Evolutionary conservation across 78 protist genomes (phyloP).

Genomic region (Cavenderia fasciculata): DNA sequence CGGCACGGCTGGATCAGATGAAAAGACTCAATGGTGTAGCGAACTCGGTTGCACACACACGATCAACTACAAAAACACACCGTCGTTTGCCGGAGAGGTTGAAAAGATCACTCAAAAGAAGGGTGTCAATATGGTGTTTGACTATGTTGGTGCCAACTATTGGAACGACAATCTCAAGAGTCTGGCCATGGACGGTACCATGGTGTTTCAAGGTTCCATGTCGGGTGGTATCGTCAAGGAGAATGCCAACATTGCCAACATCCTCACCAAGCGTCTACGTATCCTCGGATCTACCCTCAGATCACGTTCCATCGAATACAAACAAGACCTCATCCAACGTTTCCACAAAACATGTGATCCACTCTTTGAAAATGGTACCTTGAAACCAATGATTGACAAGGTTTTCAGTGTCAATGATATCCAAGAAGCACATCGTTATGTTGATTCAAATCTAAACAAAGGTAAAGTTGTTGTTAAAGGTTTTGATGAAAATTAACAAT

Average conservation of each 20-base stretch:
- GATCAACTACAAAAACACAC: slow-evolving; percentile 63
- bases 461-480: slow-evolving; percentile 71
- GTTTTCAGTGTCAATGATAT: slow-evolving; percentile 49
- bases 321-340: not conserved
- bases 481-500: not conserved
- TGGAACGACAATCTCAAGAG: slow-evolving; percentile 75
- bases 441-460: slow-evolving; percentile 60
- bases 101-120: not conserved
- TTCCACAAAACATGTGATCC: not conserved
- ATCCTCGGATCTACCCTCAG: slow-evolving; percentile 80
- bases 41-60: slow-evolving; percentile 55
- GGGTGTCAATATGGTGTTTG: slow-evolving; percentile 58
- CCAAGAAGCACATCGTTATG: slow-evolving; percentile 55
- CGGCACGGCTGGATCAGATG: slow-evolving; percentile 54
- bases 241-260: slow-evolving; percentile 32
- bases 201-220: slow-evolving; percentile 62
- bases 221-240: slow-evolving; percentile 41
- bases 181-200: slow-evolving; percentile 63
- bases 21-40: slow-evolving; percentile 6
- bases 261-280: slow-evolving; percentile 50
- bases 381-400: slow-evolving; percentile 54
- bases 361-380: slow-evolving; percentile 37
- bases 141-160: slow-evolving; percentile 80
- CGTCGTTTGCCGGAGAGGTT: slow-evolving; percentile 5
- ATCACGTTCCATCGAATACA: slow-evolving; percentile 52